Base-by-base conservation (phyloP, 2,329 filamentous ascomycete species). In the Alternaria sp. region DNA sequence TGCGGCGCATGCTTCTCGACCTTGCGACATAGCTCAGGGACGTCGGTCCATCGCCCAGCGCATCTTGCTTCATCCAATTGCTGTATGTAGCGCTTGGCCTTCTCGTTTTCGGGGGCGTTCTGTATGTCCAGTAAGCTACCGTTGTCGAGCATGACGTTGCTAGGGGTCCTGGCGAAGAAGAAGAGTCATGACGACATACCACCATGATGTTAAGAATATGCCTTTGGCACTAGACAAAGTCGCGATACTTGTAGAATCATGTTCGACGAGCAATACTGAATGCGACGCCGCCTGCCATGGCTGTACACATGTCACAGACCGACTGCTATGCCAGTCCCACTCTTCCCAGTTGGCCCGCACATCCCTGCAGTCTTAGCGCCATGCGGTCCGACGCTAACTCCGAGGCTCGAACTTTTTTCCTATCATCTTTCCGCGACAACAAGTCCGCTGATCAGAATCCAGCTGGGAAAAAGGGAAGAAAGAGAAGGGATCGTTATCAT, bases 1-100 rank as follows among this genome's bases (percentile, higher is more conserved):
- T 92, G 87, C 41, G 93, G 90, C 71, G 93, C 92, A 85, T 99
- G 94, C 80, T 99, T 98, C 74, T 91, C 91, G 74, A 98, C 87
- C 81, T 99, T 99, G 78, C 94, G 89, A 72, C 95, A 90, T 65
- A 97, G 86, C 81, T 98, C 94, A 27, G 92, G 92, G 30, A 98
- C 86, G 30, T 92, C 88, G 68, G 89, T 85, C 95, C 95, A 99
- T 78, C 89, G 90, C 54, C 91, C 93, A 73, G 94, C 89, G 80
- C 93, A 97, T 74, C 95, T 91, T 67, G 93, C 93, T 70, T 90
- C 86, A 78, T 98, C 92, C 74, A 99, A 87, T 80, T 89, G 88
- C 76, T 87, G 85, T 69, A 97, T 86, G 80, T 98, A 98, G 77
- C 90, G 88, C 70, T 86, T 86, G 64, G 90, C 94, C 83, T 99